A percentile compares a stretch with the other conserved stretches of the same genome.
Evolutionary conservation across 768 basidiomycete species (phyloP).

Genomic region (Suillus subaureus): DNA sequence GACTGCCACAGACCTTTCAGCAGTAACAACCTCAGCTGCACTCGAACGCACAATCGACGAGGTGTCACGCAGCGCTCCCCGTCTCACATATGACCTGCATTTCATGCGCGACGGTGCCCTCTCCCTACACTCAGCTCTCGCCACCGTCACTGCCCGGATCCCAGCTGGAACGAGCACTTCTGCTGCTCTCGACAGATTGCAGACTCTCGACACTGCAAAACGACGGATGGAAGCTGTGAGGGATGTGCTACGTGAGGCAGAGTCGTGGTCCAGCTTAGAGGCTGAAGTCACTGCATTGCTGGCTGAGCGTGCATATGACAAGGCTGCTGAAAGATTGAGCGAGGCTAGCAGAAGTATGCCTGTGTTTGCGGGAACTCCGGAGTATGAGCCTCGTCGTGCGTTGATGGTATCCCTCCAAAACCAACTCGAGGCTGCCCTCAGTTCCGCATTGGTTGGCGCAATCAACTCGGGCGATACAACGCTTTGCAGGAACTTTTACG

Average conservation of each 20-base stretch:
- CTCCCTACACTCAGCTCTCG: conserved; percentile 68
- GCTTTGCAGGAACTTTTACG: conserved; percentile 76
- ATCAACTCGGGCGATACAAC: conserved; percentile 78
- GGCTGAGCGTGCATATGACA: conserved; percentile 73
- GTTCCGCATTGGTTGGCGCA: conserved; percentile 86
- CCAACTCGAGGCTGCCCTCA: conserved; percentile 90
- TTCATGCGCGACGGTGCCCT: conserved; percentile 94
- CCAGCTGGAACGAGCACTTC: conserved; percentile 46
- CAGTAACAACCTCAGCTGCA: conserved; percentile 83
- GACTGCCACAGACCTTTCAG: conserved; percentile 80
- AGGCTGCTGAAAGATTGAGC: conserved; percentile 89
- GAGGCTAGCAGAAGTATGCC: conserved; percentile 90
- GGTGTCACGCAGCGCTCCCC: conserved; percentile 87
- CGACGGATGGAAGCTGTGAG: conserved; percentile 85
- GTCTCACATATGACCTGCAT: conserved; percentile 93
- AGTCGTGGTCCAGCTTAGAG: conserved; percentile 96
- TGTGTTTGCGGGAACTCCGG: conserved; percentile 90
- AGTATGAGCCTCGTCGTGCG: conserved; percentile 83
- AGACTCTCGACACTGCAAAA: conserved; percentile 81
- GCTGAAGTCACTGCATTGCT: conserved; percentile 89
- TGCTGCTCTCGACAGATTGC: conserved; percentile 73
- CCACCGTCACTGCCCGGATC: conserved; percentile 46
- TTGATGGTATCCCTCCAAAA: conserved; percentile 94
- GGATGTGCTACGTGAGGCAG: conserved; percentile 91
- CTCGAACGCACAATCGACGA: conserved; percentile 92